Percentiles rank a stretch among this genome's conserved stretches.
Conservation (phyloP, 2,329 filamentous ascomycete species). For the Fusarium sp. region DNA sequence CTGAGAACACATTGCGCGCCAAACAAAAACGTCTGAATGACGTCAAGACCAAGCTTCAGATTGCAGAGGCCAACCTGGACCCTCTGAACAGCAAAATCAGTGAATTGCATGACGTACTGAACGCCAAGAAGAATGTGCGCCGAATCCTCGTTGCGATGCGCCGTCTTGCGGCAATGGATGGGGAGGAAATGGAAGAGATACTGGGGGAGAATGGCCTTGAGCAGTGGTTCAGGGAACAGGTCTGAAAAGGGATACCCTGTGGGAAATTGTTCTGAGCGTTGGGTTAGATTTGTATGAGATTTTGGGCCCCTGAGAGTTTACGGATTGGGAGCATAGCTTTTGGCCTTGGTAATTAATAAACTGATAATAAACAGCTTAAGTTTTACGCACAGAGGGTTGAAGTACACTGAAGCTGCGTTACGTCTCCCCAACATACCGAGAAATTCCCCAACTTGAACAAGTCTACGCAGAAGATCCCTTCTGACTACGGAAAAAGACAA, state of each 20-base stretch:
- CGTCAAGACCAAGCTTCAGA: background rate
- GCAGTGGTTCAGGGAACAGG: background rate
- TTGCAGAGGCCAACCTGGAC: background rate
- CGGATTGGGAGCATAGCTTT: background rate
- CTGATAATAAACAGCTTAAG: too few relatives aligned
- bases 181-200: background rate
- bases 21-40: background rate
- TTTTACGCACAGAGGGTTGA: too few relatives aligned
- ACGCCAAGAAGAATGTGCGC: background rate
- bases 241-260: background rate
- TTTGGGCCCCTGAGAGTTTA: background rate
- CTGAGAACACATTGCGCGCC: rapidly evolving
- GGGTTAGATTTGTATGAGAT: background rate
- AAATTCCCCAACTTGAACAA: too few relatives aligned
- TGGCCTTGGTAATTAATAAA: background rate
- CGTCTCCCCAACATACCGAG: background rate
- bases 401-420: background rate
- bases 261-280: background rate
- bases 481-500: rapidly evolving
- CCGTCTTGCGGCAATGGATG: background rate
- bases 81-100: background rate
- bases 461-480: background rate
- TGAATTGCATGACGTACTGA: background rate
- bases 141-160: background rate
- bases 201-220: background rate